phyloP scores from a whole-genome alignment of 2,329 filamentous ascomycete species.

The Aspergillus persii region DNA sequence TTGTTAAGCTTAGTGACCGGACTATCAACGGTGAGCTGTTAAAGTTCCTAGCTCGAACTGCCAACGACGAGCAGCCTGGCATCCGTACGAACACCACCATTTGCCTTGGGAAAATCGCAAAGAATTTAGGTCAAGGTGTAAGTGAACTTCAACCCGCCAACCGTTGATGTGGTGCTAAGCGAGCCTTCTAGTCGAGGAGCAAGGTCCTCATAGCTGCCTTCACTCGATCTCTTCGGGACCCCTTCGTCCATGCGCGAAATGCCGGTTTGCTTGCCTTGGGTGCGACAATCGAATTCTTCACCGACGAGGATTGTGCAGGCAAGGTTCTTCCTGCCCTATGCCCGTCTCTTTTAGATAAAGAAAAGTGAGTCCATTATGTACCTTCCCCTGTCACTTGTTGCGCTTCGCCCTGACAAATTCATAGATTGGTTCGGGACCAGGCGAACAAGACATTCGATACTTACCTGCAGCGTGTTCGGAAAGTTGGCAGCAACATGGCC shows the following conservation, averaged over 20 bases:
- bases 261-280: constrained; percentile 81
- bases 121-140: constrained; percentile 69
- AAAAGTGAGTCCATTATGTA: constrained; percentile 59
- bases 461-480: constrained; percentile 79
- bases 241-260: constrained; percentile 90
- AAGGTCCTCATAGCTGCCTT: constrained; percentile 96
- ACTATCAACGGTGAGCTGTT: constrained; percentile 91
- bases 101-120: constrained; percentile 92
- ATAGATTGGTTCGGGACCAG: constrained; percentile 76
- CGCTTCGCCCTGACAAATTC: constrained; percentile 1
- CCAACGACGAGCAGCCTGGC: constrained; percentile 95
- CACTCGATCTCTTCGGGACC: constrained; percentile 81
- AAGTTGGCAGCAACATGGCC: constrained; percentile 72
- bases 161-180: constrained; percentile 24
- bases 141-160: constrained; percentile 7
- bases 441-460: constrained; percentile 84
- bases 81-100: constrained; percentile 98
- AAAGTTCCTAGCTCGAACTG: constrained; percentile 87
- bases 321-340: constrained; percentile 83
- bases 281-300: constrained; percentile 82
- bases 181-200: constrained; percentile 60
- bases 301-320: constrained; percentile 81
- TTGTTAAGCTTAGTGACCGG: constrained; percentile 85
- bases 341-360: constrained; percentile 85
- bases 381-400: neutral